Conservation (phyloP, 768 basidiomycete genomes). For the Mycena rebaudengoi region DNA sequence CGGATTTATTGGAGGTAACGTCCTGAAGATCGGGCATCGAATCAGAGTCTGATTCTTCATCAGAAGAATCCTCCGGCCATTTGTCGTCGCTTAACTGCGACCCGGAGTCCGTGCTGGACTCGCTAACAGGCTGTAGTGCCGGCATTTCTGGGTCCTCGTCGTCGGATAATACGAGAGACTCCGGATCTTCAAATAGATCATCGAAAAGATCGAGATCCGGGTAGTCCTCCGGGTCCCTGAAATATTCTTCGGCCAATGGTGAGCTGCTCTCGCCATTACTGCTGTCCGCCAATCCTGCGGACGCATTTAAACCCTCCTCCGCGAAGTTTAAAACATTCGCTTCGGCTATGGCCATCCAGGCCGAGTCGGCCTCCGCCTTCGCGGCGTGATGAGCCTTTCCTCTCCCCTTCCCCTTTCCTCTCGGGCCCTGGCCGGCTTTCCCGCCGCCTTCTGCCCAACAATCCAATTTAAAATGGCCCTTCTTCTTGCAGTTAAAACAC, state of each 20-base stretch:
- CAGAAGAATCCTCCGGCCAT: background rate
- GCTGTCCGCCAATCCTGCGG: background rate
- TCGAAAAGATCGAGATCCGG: background rate
- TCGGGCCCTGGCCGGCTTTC: conserved; percentile 5
- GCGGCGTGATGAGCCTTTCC: background rate
- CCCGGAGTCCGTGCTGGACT: background rate
- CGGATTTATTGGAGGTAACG: too few species aligned
- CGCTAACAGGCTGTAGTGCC: background rate
- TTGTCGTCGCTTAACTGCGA: background rate
- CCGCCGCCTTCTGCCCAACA: conserved; percentile 10
- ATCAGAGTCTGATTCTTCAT: background rate
- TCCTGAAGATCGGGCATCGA: background rate
- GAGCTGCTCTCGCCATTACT: background rate
- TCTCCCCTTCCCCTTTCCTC: conserved; percentile 5
- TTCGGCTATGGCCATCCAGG: background rate
- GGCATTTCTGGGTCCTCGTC: background rate
- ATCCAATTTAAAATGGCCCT: conserved; percentile 1
- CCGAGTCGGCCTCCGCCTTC: background rate
- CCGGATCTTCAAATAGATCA: background rate
- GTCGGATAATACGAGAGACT: background rate
- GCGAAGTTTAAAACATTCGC: conserved; percentile 3
- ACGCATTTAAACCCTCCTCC: background rate
- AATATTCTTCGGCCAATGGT: background rate
- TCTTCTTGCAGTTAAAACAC: conserved; percentile 13
- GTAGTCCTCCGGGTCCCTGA: too few species aligned